Base-by-base conservation (phyloP, 2,329 filamentous ascomycete genomes). In the Arthrobotrys megalospora region DNA sequence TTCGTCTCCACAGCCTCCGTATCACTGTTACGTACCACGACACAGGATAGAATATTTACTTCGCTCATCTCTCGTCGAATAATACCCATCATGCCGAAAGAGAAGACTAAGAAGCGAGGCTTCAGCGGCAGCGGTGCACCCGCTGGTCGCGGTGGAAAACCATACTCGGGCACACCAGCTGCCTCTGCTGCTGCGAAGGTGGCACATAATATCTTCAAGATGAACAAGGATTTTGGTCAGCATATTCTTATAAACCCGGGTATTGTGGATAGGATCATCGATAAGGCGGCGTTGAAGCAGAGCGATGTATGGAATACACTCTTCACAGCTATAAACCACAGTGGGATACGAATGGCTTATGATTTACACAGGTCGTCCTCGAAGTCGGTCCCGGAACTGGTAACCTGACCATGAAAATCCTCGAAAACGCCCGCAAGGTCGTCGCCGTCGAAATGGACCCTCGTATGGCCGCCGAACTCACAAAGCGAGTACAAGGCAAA, bases 181-280 rank as follows among this genome's bases (percentile, higher is more conserved):
- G 80, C 83, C 21, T 16, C 72, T 76, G 83, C 85, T 43, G 84
- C 85, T 48, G 83, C 85, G 65, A 89, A 89, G 83, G 85, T 86
- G 5, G 86, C 87, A 48, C 94, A 97, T 86, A 94, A 93, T 82
- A 93, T 97, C 85, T 98, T 98, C 89, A 97, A 96, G 84, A 97
- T 97, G 90, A 97, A 97, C 87, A 96, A 92, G 82, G 90, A 95
- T 84, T 89, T 96, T 81, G 94, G 95, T 82, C 90, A 92, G 83
- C 93, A 98, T 85, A 96, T 99, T 79, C 88, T 98, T 80, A 97
- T 97, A 85, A 97, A 97, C 84, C 93, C 93, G 0, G 92, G 92
- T 82, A 92, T 96, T 60, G 92, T 92, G 3, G 90, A 92, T 83
- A 90, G 90, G 64, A 95, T 96, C 81, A 92, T 95, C 36, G 88